Evolutionary conservation across 805 yeast genomes (phyloP), one percentile per base, ranked within the genome.

Genomic region (Sugiyamaella marilandica): DNA sequence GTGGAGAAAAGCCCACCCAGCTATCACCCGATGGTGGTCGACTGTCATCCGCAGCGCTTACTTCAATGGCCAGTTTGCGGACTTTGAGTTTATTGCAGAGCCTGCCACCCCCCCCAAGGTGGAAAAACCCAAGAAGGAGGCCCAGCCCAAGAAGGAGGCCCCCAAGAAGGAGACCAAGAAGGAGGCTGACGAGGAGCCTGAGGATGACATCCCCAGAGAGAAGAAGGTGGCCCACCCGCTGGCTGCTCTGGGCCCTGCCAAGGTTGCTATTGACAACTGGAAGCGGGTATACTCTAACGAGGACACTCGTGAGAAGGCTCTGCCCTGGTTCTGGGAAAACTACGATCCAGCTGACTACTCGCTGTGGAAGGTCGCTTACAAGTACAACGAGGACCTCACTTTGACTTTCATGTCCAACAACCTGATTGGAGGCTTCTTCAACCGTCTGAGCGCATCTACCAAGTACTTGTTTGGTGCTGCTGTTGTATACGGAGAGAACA

Each of bases 261-360:
- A 78, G 63, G 75, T 83, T 64, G 74, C 81, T 57, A 66, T 92
- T 59, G 97, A 92, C 70, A 94, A 88, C 74, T 91, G 97, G 95
- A 94, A 94, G 83, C 86, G 97, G 78, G 75, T 76, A 62, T 92
- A 94, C 85, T 90, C 97, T 60, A 94, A 92, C 81, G 92, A 89
- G 77, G 98, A 94, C 67, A 92, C 98, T 70, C 87, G 97, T 77
- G 84, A 82, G 70, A 83, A 74, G 62, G 96, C 97, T 62, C 79
- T 92, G 64, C 98, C 98, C 71, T 94, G 92, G 91, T 94, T 92
- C 91, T 94, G 97, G 97, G 86, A 85, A 72, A 84, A 86, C 78
- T 92, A 79, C 80, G 85, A 92, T 77, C 83, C 94, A 61, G 79
- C 82, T 60, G 98, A 92, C 76, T 92, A 91, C 89, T 91, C 98